These are phyloP conservation scores for Mycena galopus DNA, from an alignment of 768 basidiomycete species.

Conservation along the genomic window DNA sequence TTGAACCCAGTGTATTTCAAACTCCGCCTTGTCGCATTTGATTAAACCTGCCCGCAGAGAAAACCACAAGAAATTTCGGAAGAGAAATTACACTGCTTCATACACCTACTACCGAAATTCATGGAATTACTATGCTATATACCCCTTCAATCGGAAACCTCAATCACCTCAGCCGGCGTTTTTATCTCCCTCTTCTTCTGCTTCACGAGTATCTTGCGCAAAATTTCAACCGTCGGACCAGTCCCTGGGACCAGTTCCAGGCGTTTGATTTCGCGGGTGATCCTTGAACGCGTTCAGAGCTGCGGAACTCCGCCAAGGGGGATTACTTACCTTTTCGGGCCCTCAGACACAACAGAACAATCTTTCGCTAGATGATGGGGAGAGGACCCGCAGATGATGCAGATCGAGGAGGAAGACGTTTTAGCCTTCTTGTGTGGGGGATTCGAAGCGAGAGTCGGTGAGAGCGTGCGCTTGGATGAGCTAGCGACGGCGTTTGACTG, in stretches of 20 bases:
- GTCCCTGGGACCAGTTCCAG: conserved; percentile 57
- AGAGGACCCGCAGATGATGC: conserved; percentile 61
- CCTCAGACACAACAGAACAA: conserved; percentile 68
- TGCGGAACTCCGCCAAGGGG: background rate
- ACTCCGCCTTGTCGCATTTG: no score
- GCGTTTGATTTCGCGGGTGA: conserved; percentile 58
- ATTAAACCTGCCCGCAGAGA: no score
- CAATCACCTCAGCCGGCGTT: conserved; percentile 31
- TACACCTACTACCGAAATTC: conserved; percentile 5
- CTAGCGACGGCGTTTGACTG: conserved; percentile 35
- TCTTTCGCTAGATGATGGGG: conserved; percentile 62
- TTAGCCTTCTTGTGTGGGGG: conserved; percentile 56
- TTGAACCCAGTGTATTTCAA: background rate
- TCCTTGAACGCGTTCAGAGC: conserved; percentile 45
- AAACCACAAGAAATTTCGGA: background rate
- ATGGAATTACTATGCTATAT: background rate
- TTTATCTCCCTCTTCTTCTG: conserved; percentile 48
- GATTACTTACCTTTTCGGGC: conserved; percentile 62
- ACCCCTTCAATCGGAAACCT: conserved; percentile 35
- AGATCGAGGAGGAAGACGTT: conserved; percentile 44
- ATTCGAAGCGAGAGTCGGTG: conserved; percentile 36
- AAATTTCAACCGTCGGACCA: conserved; percentile 47
- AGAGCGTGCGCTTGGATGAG: conserved; percentile 47
- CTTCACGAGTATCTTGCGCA: conserved; percentile 54
- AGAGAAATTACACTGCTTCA: background rate